Conservation (phyloP, 768 basidiomycete genomes). For the Hysterangium stoloniferum region DNA sequence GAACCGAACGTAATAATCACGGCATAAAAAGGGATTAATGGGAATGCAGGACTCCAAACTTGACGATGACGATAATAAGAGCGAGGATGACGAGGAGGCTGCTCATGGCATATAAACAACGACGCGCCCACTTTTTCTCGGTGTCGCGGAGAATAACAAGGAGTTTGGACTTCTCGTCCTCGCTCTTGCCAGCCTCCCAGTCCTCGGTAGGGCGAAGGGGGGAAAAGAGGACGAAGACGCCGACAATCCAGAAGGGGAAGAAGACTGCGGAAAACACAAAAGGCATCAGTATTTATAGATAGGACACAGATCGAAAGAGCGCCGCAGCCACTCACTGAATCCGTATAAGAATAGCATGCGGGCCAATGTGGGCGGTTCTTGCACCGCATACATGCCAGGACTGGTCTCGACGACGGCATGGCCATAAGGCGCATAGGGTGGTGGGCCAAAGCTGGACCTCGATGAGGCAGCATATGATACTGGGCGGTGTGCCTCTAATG, state of each 20-base stretch:
- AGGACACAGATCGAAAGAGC: background rate
- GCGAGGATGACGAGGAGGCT: slow-evolving; percentile 34
- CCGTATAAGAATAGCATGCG: slow-evolving; percentile 58
- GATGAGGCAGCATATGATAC: background rate
- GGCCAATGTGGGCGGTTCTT: slow-evolving; percentile 48
- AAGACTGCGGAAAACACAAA: slow-evolving; percentile 38
- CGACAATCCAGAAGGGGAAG: slow-evolving; percentile 54
- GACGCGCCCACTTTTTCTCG: slow-evolving; percentile 50
- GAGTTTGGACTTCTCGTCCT: slow-evolving; percentile 39
- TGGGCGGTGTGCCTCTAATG: background rate
- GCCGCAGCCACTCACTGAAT: slow-evolving; percentile 42
- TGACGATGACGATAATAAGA: slow-evolving; percentile 16
- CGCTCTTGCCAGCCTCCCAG: slow-evolving; percentile 52
- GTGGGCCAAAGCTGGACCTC: background rate
- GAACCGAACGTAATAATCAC: background rate
- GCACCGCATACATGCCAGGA: background rate
- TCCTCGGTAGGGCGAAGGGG: slow-evolving; percentile 41
- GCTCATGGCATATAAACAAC: slow-evolving; percentile 47
- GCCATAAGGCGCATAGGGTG: slow-evolving; percentile 9
- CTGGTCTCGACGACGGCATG: background rate
- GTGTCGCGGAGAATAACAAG: slow-evolving; percentile 38
- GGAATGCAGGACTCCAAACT: background rate
- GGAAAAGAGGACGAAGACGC: slow-evolving; percentile 45
- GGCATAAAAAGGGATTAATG: background rate
- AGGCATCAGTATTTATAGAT: background rate